Evolutionary conservation across 306 rosid species (phyloP).

Genomic region (Hippophae rhamnoides): DNA sequence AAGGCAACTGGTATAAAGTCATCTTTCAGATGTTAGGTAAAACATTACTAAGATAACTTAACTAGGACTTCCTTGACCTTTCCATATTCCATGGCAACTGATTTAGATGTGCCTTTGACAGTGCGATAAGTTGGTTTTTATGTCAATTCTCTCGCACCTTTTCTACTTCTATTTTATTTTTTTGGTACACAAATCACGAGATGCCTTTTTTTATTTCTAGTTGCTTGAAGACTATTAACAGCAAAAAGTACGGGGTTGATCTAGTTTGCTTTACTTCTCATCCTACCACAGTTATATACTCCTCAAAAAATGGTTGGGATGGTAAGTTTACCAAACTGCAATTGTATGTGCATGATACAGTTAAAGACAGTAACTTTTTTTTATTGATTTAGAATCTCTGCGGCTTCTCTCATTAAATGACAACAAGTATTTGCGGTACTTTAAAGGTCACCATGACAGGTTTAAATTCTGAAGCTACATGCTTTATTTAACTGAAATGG

Average conservation of each 20-base stretch:
- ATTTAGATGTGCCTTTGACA: too few species aligned
- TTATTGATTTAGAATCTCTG: constrained; percentile 55
- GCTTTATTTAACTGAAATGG: background rate
- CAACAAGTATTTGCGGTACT: constrained; percentile 90
- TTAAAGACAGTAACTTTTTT: constrained; percentile 9
- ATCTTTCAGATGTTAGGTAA: too few species aligned
- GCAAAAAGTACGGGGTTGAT: constrained; percentile 96
- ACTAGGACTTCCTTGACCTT: too few species aligned
- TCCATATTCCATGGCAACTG: too few species aligned
- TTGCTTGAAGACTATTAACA: constrained; percentile 95
- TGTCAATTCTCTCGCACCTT: too few species aligned
- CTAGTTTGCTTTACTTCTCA: constrained; percentile 92
- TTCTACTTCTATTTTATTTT: constrained; percentile 1
- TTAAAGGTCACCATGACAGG: constrained; percentile 98
- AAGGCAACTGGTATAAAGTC: too few species aligned
- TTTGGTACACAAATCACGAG: constrained; percentile 1
- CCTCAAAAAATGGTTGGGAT: constrained; percentile 98
- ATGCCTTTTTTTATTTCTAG: constrained; percentile 30
- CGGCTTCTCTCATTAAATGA: constrained; percentile 82
- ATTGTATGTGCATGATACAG: constrained; percentile 4
- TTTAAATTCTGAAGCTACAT: constrained; percentile 10
- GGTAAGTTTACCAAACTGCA: constrained; percentile 36
- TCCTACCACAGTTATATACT: constrained; percentile 92
- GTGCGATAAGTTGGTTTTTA: too few species aligned
- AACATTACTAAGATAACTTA: too few species aligned